Evolutionary conservation across 75 land plant species (phyloP), one percentile per base, ranked within the genome.

Genomic region (Ceratopteris richardii): DNA sequence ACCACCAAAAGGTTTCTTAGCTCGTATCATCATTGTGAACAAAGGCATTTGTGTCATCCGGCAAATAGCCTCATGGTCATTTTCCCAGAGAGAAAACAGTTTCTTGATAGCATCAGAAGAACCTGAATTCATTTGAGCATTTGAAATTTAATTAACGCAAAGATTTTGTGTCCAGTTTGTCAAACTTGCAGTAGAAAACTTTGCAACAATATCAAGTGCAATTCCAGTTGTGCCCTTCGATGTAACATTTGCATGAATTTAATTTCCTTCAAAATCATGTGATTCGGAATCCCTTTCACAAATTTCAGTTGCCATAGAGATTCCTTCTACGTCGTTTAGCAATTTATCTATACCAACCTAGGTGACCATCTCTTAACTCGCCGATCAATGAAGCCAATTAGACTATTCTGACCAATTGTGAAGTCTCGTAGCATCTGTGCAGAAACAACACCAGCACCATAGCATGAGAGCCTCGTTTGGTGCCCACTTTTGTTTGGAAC

Each of bases 121-220:
- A n/a, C n/a, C n/a, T n/a, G n/a, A n/a, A n/a, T n/a, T n/a, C n/a
- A n/a, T 85, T 42, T 74, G 70, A 22, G 48, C 36, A 24, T 51
- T 56, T 24, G 77, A 43, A 47, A 79, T 80, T 40, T 82, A 66
- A 60, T 79, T 67, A 56, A 78, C 79, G 43, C 89, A 65, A 7
- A 63, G 52, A 42, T 57, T 76, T 58, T 72, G 86, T 19, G 90
- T 82, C 96, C 96, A 90, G 56, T 81, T 65, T 7, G 88, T 57
- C 27, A 81, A 48, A 1, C 77, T 80, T 31, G 88, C 71, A 26
- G 75, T 22, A 11, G 90, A 77, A 2, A 78, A 33, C 42, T 57
- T 67, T 7, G 79, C 57, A 53, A 67, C 26, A 10, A 65, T 25
- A 51, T 62, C 77, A 18, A 23, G 20, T 36, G 65, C 26, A 51